These are phyloP conservation scores for Arxiozyma heterogenica DNA, from an alignment of 1,139 yeast genomes.

Conservation along the genomic window DNA sequence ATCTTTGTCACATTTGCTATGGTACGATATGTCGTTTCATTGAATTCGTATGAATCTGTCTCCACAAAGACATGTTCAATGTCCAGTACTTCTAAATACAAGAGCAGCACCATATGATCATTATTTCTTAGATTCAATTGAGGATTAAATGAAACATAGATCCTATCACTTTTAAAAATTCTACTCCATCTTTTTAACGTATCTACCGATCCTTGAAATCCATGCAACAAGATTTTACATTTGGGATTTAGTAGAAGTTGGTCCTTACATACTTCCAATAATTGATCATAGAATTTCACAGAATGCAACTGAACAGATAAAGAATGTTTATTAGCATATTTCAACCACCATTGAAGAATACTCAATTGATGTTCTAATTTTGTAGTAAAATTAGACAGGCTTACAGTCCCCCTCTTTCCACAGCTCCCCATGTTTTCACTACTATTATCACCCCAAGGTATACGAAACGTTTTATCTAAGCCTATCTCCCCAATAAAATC, in stretches of 20 bases:
- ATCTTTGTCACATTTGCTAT: background rate
- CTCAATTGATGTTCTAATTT: background rate
- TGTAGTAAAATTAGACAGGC: background rate
- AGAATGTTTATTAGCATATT: too few species aligned
- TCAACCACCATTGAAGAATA: constrained; percentile 23
- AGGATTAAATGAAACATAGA: constrained; percentile 4
- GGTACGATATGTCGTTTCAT: background rate
- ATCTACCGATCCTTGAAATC: constrained; percentile 77
- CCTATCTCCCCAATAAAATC: constrained; percentile 77
- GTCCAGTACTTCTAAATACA: background rate
- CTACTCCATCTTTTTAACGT: constrained; percentile 48
- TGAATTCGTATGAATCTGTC: background rate
- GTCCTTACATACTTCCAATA: constrained; percentile 39
- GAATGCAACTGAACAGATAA: constrained; percentile 31
- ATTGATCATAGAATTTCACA: constrained; percentile 63
- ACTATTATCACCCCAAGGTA: constrained; percentile 15
- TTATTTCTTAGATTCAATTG: background rate
- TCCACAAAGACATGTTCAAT: background rate
- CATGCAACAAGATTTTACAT: constrained; percentile 54
- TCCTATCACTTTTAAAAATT: constrained; percentile 9
- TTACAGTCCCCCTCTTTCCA: too few species aligned
- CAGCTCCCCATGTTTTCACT: too few species aligned
- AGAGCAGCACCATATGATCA: background rate
- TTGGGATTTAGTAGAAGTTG: constrained; percentile 13
- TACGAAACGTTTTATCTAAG: constrained; percentile 62